A percentile compares a stretch with the other conserved stretches of the same genome.
phyloP scores from a whole-genome alignment of 116 monocot genomes.

The Zostera marina region DNA sequence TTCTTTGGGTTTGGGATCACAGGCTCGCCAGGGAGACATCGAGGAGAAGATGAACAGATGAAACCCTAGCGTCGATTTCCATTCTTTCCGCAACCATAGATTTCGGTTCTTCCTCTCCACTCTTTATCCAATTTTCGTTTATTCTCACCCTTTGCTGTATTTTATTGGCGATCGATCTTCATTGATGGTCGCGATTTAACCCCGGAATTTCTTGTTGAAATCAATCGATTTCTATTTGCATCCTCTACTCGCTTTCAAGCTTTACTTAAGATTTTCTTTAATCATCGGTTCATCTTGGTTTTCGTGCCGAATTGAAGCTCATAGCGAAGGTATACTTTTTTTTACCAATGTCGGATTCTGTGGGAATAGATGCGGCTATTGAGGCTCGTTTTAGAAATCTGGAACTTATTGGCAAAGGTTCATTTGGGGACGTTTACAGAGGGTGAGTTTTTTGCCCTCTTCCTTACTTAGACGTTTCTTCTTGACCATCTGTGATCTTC shows the following conservation, averaged over 20 bases:
- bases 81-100: too few species aligned
- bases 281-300: neutral
- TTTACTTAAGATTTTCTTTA: too few species aligned
- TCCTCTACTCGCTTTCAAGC: too few species aligned
- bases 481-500: neutral
- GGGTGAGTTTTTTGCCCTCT: conserved; percentile 30
- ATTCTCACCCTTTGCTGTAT: neutral
- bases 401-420: conserved; percentile 76
- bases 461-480: neutral
- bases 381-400: conserved; percentile 51
- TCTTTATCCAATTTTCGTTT: too few species aligned
- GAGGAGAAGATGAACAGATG: neutral
- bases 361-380: conserved; percentile 10
- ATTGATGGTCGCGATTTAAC: too few species aligned
- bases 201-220: too few species aligned
- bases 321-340: neutral
- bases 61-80: neutral
- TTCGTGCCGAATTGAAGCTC: neutral
- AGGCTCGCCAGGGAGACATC: neutral
- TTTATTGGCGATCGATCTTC: too few species aligned
- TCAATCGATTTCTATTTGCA: too few species aligned
- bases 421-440: conserved; percentile 85
- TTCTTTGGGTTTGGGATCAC: neutral
- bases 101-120: too few species aligned
- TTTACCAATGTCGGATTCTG: neutral